Evolutionary conservation across 2,329 filamentous ascomycete genomes (phyloP).

Genomic region (Plectosphaerella cucumerina): DNA sequence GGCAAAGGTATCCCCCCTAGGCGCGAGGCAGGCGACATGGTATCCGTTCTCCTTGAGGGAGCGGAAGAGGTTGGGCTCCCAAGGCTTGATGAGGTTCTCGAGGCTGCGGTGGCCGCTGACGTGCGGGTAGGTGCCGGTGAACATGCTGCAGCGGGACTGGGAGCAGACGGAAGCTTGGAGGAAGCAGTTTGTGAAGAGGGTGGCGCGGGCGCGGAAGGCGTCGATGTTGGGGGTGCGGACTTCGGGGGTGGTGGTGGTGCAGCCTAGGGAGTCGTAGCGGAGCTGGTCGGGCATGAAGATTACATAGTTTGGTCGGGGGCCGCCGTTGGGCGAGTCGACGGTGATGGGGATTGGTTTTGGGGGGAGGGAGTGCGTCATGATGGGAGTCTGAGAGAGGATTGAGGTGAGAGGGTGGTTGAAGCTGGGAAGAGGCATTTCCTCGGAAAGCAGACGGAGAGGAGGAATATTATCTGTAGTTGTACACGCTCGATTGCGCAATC

Average conservation of each 20-base stretch:
- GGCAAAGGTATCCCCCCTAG: slow-evolving; percentile 37
- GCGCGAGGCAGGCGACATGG: slow-evolving; percentile 40
- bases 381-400: slow-evolving; percentile 5
- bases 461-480: neutral
- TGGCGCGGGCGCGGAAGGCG: slow-evolving; percentile 29
- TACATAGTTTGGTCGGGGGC: slow-evolving; percentile 27
- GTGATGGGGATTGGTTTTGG: slow-evolving; percentile 17
- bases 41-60: slow-evolving; percentile 38
- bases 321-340: slow-evolving; percentile 20
- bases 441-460: neutral
- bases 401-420: slow-evolving; percentile 7
- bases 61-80: slow-evolving; percentile 43
- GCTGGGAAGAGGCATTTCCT: neutral
- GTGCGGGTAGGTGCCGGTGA: slow-evolving; percentile 41
- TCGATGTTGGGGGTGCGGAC: slow-evolving; percentile 38
- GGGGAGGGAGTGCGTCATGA: neutral
- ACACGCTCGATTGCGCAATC: neutral
- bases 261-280: slow-evolving; percentile 37
- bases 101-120: slow-evolving; percentile 40
- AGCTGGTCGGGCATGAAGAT: slow-evolving; percentile 47
- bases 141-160: slow-evolving; percentile 42
- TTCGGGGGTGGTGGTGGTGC: slow-evolving; percentile 12
- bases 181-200: slow-evolving; percentile 40
- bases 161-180: slow-evolving; percentile 41
- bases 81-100: slow-evolving; percentile 42